Base-by-base conservation (phyloP, 1,284 basidiomycete genomes). In the Wolfiporia cocos region DNA sequence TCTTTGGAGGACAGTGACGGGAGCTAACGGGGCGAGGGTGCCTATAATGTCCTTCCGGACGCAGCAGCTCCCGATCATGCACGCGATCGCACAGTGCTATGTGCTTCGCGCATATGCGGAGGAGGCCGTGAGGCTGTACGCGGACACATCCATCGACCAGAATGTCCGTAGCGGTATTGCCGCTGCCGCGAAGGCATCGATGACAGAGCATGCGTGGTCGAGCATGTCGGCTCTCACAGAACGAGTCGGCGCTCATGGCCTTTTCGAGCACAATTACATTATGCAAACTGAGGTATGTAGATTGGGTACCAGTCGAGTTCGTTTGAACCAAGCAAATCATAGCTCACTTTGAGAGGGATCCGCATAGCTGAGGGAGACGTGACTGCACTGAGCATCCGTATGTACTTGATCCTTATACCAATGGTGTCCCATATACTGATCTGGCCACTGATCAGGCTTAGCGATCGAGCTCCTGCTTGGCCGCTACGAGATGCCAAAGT, bases 281-380 rank as follows among this genome's bases (percentile, higher is more conserved):
- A n/a, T n/a, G n/a, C n/a, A n/a, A n/a, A n/a, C n/a, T n/a, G n/a
- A n/a, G n/a, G n/a, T n/a, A n/a, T n/a, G n/a, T n/a, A n/a, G n/a
- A n/a, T n/a, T n/a, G n/a, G n/a, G n/a, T n/a, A n/a, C n/a, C n/a
- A n/a, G n/a, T n/a, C n/a, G n/a, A n/a, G n/a, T n/a, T n/a, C n/a
- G n/a, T n/a, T n/a, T n/a, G n/a, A n/a, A n/a, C n/a, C n/a, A n/a
- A n/a, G n/a, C n/a, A n/a, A n/a, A n/a, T n/a, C n/a, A n/a, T n/a
- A n/a, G n/a, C n/a, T n/a, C n/a, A n/a, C n/a, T n/a, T n/a, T 12
- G 19, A 22, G 36, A 17, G 32, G 42, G 34, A 12, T 42, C 30
- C 15, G 37, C 41, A 74, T 78, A 33, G 73, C 74, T 18, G 74
- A 78, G 56, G 76, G 76, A 23, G 76, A 78, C 50, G 51, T 76